Conservation (phyloP, 1,284 basidiomycete genomes). For the Sporisorium sorghi region DNA sequence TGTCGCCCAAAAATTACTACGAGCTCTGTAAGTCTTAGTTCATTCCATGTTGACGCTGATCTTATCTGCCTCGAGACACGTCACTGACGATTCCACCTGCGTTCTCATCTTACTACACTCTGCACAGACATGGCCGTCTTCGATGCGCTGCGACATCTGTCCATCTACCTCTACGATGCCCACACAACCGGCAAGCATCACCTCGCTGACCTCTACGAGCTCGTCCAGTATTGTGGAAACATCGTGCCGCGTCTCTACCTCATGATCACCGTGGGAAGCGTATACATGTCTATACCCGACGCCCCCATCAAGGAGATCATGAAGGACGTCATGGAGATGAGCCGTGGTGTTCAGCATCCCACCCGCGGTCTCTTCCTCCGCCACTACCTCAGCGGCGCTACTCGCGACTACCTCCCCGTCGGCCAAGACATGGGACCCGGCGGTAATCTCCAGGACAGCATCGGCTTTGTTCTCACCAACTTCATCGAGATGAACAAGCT, state of each 20-base stretch:
- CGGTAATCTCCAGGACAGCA: slow-evolving; percentile 66
- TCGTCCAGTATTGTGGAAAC: slow-evolving; percentile 69
- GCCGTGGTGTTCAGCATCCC: slow-evolving; percentile 68
- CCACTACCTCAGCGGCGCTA: slow-evolving; percentile 68
- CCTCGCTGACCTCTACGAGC: slow-evolving; percentile 68
- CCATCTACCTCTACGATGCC: slow-evolving; percentile 68
- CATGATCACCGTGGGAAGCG: slow-evolving; percentile 69
- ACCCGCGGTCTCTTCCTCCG: slow-evolving; percentile 68
- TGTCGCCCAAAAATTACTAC: slow-evolving; percentile 68
- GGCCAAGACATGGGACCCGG: slow-evolving; percentile 62
- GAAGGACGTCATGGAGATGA: slow-evolving; percentile 69
- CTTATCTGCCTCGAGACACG: neutral
- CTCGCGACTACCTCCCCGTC: slow-evolving; percentile 67
- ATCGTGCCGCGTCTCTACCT: slow-evolving; percentile 69
- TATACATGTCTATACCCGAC: slow-evolving; percentile 69
- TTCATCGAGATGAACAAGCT: slow-evolving; percentile 70
- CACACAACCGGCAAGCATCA: slow-evolving; percentile 66
- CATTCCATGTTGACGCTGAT: neutral
- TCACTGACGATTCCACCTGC: slow-evolving; percentile 2
- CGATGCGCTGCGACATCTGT: slow-evolving; percentile 67
- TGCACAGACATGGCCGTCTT: slow-evolving; percentile 67
- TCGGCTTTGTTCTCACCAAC: slow-evolving; percentile 68
- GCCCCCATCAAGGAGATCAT: slow-evolving; percentile 69
- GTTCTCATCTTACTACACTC: neutral
- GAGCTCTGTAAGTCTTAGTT: slow-evolving; percentile 56